These are phyloP conservation scores for Lanmaoa rubissima DNA, from an alignment of 768 basidiomycete genomes.

Conservation along the genomic window DNA sequence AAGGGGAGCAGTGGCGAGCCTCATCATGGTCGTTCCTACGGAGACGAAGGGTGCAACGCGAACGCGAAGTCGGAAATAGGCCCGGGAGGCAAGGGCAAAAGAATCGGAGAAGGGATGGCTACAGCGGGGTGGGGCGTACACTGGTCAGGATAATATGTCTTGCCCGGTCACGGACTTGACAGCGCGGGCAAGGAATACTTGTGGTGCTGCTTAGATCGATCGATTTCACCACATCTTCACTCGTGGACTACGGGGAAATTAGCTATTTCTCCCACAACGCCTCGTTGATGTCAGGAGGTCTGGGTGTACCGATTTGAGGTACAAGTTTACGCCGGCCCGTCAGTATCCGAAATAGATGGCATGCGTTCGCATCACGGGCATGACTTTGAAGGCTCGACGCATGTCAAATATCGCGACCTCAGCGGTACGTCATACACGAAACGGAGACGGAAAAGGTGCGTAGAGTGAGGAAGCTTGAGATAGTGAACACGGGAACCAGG, in stretches of 20 bases:
- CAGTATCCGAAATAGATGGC: background rate
- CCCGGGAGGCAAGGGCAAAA: background rate
- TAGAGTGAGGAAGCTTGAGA: background rate
- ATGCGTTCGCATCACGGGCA: background rate
- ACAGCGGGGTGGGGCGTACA: background rate
- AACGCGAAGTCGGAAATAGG: background rate
- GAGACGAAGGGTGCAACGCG: background rate
- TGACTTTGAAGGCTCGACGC: background rate
- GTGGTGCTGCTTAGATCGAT: conserved; percentile 7
- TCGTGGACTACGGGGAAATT: background rate
- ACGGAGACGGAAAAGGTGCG: background rate
- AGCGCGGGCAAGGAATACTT: background rate
- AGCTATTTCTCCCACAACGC: conserved; percentile 5
- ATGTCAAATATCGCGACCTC: background rate
- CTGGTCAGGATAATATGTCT: conserved; percentile 10
- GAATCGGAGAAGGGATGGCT: background rate
- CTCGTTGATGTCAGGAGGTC: conserved; percentile 19
- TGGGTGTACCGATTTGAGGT: background rate
- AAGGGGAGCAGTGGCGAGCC: background rate
- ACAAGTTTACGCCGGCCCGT: background rate
- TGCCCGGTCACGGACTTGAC: background rate
- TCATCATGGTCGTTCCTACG: background rate
- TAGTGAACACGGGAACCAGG: conserved; percentile 1
- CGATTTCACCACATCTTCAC: conserved; percentile 8
- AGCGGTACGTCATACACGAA: background rate